Conservation (phyloP, 23 red algal species). For the Gracilaria gracilis region DNA sequence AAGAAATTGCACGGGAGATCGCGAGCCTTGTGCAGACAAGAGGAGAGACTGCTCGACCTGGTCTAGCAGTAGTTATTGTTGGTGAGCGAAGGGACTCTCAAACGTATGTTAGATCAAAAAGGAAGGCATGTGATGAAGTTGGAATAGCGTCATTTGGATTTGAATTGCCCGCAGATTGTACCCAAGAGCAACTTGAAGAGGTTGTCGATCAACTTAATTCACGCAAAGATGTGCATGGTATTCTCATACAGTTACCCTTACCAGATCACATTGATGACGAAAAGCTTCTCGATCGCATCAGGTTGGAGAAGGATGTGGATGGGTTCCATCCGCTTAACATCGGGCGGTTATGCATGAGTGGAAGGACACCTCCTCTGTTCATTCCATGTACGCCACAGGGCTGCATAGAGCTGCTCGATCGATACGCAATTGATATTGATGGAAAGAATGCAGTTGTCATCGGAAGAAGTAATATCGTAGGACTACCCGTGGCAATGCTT, state of each 20-base stretch:
- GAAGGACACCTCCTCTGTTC: conserved; percentile 61
- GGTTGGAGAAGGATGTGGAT: conserved; percentile 93
- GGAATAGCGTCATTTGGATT: conserved; percentile 86
- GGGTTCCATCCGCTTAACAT: conserved; percentile 96
- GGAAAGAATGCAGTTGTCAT: conserved; percentile 87
- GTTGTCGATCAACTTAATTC: conserved; percentile 77
- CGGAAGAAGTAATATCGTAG: conserved; percentile 97
- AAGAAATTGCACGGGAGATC: conserved; percentile 66
- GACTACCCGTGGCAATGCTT: conserved; percentile 86
- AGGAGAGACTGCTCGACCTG: conserved; percentile 56
- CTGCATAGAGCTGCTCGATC: conserved; percentile 82
- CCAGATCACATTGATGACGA: conserved; percentile 85
- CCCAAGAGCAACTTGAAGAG: conserved; percentile 67
- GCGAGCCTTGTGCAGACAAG: conserved; percentile 40
- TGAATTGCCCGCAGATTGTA: conserved; percentile 70
- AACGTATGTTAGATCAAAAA: conserved; percentile 89
- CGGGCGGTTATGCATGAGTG: conserved; percentile 85
- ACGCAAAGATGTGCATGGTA: conserved; percentile 83
- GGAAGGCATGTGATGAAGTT: conserved; percentile 82
- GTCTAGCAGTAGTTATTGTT: conserved; percentile 88
- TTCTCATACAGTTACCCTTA: conserved; percentile 91
- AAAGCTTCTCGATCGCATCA: conserved; percentile 69
- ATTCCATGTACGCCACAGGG: conserved; percentile 92
- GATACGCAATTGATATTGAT: conserved; percentile 70
- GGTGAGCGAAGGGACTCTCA: conserved; percentile 80